A percentile compares a stretch with the other conserved stretches of the same genome.
Conservation (phyloP, 495 filamentous ascomycete genomes). For the Pyronema domesticum region DNA sequence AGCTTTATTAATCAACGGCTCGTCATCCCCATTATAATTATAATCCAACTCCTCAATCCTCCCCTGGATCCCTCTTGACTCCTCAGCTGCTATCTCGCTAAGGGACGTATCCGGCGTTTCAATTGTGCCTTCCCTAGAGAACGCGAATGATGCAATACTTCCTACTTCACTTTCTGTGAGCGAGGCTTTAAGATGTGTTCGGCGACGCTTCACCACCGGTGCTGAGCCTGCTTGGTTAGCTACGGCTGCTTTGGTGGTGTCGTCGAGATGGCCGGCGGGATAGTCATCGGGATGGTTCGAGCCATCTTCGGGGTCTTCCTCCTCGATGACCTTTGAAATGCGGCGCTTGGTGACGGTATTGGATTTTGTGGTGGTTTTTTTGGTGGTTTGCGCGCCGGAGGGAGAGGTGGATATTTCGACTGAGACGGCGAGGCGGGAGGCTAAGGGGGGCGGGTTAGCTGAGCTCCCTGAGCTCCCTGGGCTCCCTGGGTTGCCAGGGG, state of each 20-base stretch:
- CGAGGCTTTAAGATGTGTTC: neutral
- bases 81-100: slow-evolving; percentile 2
- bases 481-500: no score
- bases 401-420: no score
- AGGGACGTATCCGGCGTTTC: slow-evolving; percentile 12
- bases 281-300: slow-evolving; percentile 23
- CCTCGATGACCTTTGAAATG: neutral
- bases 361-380: no score
- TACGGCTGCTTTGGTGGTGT: no score
- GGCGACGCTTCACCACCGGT: neutral
- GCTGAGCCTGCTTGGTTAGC: no score
- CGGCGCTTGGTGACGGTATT: no score
- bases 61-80: no score
- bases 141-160: slow-evolving; percentile 17
- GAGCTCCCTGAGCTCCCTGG: no score
- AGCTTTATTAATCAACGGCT: no score
- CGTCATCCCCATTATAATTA: neutral
- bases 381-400: no score
- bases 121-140: neutral
- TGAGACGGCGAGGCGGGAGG: no score
- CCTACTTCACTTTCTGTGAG: neutral
- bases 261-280: neutral
- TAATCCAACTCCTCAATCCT: neutral
- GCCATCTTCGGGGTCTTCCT: slow-evolving; percentile 9
- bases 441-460: no score